phyloP scores from a whole-genome alignment of 306 rosid species.

The Datisca glomerata region DNA sequence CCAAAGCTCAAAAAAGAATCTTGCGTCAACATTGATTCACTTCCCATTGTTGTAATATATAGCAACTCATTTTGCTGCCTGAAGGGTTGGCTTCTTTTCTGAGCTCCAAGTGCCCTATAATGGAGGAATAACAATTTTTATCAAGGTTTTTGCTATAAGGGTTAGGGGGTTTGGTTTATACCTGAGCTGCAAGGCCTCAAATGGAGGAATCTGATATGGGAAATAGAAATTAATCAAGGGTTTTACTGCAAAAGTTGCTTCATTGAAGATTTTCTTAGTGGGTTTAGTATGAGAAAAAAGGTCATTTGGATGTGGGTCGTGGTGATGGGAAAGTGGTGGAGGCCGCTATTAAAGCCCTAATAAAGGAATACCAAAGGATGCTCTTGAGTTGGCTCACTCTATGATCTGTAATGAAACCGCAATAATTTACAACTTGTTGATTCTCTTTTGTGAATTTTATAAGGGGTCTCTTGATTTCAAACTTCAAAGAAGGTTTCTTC shows the following conservation, averaged over 20 bases:
- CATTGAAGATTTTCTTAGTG: not conserved
- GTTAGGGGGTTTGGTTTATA: too few relatives aligned
- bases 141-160: too few relatives aligned
- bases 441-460: not conserved
- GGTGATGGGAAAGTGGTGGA: too few relatives aligned
- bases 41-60: slow-evolving; percentile 21
- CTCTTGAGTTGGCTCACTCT: slow-evolving; percentile 88
- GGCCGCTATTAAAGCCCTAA: slow-evolving; percentile 74
- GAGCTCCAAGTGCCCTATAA: too few relatives aligned
- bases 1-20: slow-evolving; percentile 18
- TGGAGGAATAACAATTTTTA: too few relatives aligned
- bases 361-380: slow-evolving; percentile 59
- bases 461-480: too few relatives aligned
- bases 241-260: slow-evolving; percentile 10
- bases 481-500: too few relatives aligned
- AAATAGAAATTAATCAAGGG: too few relatives aligned
- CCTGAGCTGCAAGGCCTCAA: too few relatives aligned
- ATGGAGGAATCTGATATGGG: too few relatives aligned
- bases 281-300: slow-evolving; percentile 7
- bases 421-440: not conserved
- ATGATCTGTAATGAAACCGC: not conserved
- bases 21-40: slow-evolving; percentile 26
- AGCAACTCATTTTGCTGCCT: slow-evolving; percentile 17
- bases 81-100: slow-evolving; percentile 16
- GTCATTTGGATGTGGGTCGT: slow-evolving; percentile 29